Evolutionary conservation across 1,284 basidiomycete species (phyloP).

Genomic region (Trametes hirsuta): DNA sequence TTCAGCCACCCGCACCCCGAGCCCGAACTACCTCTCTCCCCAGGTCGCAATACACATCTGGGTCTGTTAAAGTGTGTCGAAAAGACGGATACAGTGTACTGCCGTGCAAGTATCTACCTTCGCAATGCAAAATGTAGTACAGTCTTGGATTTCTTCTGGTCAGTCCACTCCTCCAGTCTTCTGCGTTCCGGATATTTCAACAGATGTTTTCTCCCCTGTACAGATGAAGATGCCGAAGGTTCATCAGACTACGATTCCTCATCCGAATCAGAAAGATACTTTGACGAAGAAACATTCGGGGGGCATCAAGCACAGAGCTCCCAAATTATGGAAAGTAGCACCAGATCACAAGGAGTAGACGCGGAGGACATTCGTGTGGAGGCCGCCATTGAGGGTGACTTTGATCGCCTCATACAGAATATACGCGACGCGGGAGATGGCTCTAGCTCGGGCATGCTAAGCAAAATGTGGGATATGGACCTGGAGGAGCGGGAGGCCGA

Average conservation of each 20-base stretch:
- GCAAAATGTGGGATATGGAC: slow-evolving; percentile 70
- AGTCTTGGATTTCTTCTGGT: neutral
- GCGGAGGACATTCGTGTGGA: slow-evolving; percentile 27
- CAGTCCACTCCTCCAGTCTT: neutral
- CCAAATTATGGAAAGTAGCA: neutral
- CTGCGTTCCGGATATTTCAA: neutral
- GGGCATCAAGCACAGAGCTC: neutral
- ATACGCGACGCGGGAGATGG: slow-evolving; percentile 58
- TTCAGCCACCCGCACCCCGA: no score
- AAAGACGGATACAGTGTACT: no score
- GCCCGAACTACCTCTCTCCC: no score
- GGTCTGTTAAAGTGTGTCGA: no score
- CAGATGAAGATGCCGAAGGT: slow-evolving; percentile 20
- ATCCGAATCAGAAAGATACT: slow-evolving; percentile 8
- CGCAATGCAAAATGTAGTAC: neutral
- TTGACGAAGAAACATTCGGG: neutral
- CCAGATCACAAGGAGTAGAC: neutral
- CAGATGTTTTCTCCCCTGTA: neutral
- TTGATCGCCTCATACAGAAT: slow-evolving; percentile 59
- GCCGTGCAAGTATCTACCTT: neutral
- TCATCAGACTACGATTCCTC: slow-evolving; percentile 15
- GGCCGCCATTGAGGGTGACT: slow-evolving; percentile 38
- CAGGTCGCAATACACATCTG: no score
- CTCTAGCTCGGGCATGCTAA: slow-evolving; percentile 49
- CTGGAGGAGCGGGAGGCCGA: slow-evolving; percentile 67